These are phyloP conservation scores for Phytophthora cryptogea DNA, from an alignment of 352 stramenopile genomes.

Conservation along the genomic window DNA sequence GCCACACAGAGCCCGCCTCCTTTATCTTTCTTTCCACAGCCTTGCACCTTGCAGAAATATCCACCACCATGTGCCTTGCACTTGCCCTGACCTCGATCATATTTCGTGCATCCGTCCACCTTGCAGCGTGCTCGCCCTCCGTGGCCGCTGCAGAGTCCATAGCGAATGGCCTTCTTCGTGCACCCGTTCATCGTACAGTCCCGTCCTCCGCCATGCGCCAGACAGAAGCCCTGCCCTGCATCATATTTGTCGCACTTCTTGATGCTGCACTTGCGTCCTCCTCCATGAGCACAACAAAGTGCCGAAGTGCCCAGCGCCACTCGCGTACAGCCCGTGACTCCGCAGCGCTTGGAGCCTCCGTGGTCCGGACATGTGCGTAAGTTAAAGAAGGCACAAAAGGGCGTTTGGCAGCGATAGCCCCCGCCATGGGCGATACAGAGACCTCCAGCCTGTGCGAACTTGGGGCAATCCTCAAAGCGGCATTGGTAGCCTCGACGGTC, in stretches of 20 bases:
- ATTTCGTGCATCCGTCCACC: conserved; percentile 77
- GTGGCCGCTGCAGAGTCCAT: conserved; percentile 75
- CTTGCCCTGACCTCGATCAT: conserved; percentile 72
- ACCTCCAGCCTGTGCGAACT: conserved; percentile 66
- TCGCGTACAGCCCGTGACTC: conserved; percentile 51
- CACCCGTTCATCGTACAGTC: conserved; percentile 62
- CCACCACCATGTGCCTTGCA: conserved; percentile 85
- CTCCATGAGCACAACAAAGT: conserved; percentile 70
- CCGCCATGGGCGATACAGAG: conserved; percentile 71
- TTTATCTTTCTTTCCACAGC: conserved; percentile 85
- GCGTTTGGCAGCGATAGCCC: conserved; percentile 71
- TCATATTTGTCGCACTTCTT: conserved; percentile 80
- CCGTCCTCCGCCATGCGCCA: conserved; percentile 73
- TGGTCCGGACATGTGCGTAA: conserved; percentile 77
- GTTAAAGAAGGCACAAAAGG: conserved; percentile 74
- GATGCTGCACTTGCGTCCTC: conserved; percentile 68
- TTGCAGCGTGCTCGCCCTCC: conserved; percentile 76
- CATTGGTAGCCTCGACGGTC: conserved; percentile 46
- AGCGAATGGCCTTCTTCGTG: conserved; percentile 79
- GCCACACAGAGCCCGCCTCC: conserved; percentile 77
- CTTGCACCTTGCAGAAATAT: conserved; percentile 78
- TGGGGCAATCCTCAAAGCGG: conserved; percentile 51
- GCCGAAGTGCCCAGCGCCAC: conserved; percentile 50
- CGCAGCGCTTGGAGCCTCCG: conserved; percentile 71
- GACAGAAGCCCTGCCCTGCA: conserved; percentile 65